A percentile compares a stretch with the other conserved stretches of the same genome.
phyloP scores from a whole-genome alignment of 1,284 basidiomycete species.

The Ceratobasidium sp. region DNA sequence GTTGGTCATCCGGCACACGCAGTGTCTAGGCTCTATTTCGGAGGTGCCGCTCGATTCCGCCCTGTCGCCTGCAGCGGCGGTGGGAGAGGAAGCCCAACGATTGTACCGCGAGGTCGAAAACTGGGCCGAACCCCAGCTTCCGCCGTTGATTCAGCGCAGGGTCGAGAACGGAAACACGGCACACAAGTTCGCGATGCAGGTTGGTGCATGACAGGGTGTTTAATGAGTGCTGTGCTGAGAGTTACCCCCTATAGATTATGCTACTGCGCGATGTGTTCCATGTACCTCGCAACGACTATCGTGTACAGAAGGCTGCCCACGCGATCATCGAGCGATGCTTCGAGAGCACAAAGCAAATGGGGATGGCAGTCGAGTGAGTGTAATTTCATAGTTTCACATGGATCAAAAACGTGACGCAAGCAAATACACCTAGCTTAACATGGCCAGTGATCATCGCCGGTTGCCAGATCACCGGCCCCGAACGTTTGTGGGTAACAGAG shows the following conservation, averaged over 20 bases:
- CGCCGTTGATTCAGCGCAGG: conserved; percentile 50
- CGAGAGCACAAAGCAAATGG: conserved; percentile 50
- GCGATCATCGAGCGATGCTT: conserved; percentile 50
- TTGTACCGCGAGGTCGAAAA: conserved; percentile 50
- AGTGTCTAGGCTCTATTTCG: conserved; percentile 35
- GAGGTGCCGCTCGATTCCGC: conserved; percentile 36
- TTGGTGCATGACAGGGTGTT: conserved; percentile 33
- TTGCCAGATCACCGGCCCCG: conserved; percentile 54
- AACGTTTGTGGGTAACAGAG: conserved; percentile 55
- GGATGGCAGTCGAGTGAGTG: conserved; percentile 54
- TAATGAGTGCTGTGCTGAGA: conserved; percentile 36
- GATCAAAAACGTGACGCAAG: conserved; percentile 11
- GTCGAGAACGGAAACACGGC: conserved; percentile 55
- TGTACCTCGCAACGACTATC: conserved; percentile 52
- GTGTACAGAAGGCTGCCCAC: conserved; percentile 53
- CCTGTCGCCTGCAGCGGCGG: conserved; percentile 29
- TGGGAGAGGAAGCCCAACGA: conserved; percentile 38
- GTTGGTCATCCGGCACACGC: conserved; percentile 40
- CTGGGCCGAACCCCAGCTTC: conserved; percentile 51
- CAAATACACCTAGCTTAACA: conserved; percentile 51
- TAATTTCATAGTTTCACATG: conserved; percentile 24
- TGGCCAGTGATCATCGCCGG: conserved; percentile 59
- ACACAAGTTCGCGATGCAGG: conserved; percentile 55
- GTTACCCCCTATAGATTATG: conserved; percentile 53
- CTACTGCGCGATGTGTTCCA: conserved; percentile 58